phyloP scores from a whole-genome alignment of 306 rosid species.

The Cucurbita maxima region DNA sequence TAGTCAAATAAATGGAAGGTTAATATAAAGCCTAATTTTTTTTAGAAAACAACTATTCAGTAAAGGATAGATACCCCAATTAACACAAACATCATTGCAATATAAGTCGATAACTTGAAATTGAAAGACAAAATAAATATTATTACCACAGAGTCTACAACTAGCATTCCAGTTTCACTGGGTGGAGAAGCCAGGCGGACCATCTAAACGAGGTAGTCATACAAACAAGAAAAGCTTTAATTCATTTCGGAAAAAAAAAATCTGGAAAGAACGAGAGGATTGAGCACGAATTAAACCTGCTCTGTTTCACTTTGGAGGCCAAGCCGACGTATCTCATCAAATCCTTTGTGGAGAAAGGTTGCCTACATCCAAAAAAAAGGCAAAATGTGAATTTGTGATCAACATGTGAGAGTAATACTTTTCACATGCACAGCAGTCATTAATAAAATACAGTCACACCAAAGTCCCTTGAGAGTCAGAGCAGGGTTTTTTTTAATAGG shows the following conservation, averaged over 20 bases:
- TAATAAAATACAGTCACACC: background rate
- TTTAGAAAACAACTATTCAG: background rate
- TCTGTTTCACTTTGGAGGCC: conserved; percentile 84
- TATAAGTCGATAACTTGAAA: background rate
- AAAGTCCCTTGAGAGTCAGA: no score
- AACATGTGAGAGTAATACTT: background rate
- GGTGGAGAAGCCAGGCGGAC: conserved; percentile 69
- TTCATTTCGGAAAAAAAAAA: background rate
- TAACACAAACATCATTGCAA: background rate
- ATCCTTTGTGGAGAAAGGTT: conserved; percentile 93
- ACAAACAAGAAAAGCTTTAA: conserved; percentile 19
- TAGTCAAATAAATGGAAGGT: conserved; percentile 12
- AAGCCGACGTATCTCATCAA: conserved; percentile 90
- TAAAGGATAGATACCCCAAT: background rate
- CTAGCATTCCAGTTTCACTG: conserved; percentile 94
- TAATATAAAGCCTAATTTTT: conserved; percentile 1
- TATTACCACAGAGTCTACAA: conserved; percentile 86
- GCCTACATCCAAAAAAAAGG: conserved; percentile 24
- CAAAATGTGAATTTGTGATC: background rate
- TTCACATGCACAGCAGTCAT: background rate
- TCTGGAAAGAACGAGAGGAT: background rate
- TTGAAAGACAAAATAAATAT: conserved; percentile 1
- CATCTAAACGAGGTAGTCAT: conserved; percentile 21
- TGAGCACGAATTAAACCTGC: conserved; percentile 39
- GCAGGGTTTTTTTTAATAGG: no score